Base-by-base conservation (phyloP, 306 rosid species). In the Malus orientalis region DNA sequence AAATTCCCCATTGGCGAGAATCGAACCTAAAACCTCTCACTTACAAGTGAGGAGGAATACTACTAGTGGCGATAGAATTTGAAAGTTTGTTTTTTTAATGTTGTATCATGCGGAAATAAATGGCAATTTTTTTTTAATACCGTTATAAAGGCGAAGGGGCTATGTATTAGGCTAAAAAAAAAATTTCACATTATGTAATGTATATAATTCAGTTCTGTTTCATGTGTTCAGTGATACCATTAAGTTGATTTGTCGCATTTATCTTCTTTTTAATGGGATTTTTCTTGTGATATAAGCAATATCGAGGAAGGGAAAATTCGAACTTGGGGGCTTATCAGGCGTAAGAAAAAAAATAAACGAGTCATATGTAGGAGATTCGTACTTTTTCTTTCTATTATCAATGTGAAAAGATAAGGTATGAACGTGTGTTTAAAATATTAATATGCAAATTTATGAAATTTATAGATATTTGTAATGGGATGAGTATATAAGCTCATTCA, bases 11-110 rank as follows among this genome's bases (percentile, higher is more conserved):
- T 32, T 4, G 6, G 6, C 36, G 6, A 32, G 36, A 32, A 32
- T 32, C 36, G 5, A 32, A 0, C 36, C 1, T 32, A 32, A 32
- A 0, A 32, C 6, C 36, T 32, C 33, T 32, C 36, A 32, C 36
- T 32, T 32, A 32, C 6, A 32, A 4, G 36, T 32, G 36, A 32
- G 5, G 36, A 4, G 0, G 36, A 4, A 32, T 32, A 32, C 36
- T 4, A 32, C 5, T 32, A 32, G 5, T 32, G 5, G 23, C 15
- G 73, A 74, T 65, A 33, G 80, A 45, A 75, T 64, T 68, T 67
- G 62, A 70, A 66, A 73, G 73, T 62, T 67, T 40, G 80, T 83
- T 53, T 18, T 18, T 18, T 49, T 40, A 45, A 67, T 79, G 67
- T 68, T 78, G 60, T 66, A 67, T 74, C 55, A 42, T 32, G 9